phyloP scores from a whole-genome alignment of 148 eudicot genomes.

The Fagopyrum homotropicum region DNA sequence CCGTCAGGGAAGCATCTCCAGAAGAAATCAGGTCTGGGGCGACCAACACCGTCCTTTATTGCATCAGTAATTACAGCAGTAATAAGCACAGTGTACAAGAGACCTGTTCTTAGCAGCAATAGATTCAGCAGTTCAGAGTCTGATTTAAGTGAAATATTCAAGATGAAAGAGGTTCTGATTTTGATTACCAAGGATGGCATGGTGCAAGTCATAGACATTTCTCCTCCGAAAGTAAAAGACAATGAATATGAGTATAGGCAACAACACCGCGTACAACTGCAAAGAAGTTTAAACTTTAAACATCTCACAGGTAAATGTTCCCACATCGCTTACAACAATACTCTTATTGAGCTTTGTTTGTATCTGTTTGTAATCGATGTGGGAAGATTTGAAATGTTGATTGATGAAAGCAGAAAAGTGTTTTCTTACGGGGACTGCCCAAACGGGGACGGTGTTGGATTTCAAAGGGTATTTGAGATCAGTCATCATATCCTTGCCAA shows the following conservation, averaged over 20 bases:
- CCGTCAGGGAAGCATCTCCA: conserved; percentile 98
- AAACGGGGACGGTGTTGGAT: conserved; percentile 59
- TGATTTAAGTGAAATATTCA: neutral
- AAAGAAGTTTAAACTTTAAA: neutral
- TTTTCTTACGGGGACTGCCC: conserved; percentile 72
- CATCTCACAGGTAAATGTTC: too few relatives aligned
- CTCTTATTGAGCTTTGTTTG: neutral
- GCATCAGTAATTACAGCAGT: conserved; percentile 80
- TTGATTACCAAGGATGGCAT: conserved; percentile 48
- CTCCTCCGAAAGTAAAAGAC: conserved; percentile 44
- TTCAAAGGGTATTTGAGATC: conserved; percentile 69
- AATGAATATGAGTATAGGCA: conserved; percentile 51
- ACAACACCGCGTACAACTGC: conserved; percentile 51
- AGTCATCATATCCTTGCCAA: conserved; percentile 75
- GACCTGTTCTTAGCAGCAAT: conserved; percentile 32
- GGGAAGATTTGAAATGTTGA: too few relatives aligned
- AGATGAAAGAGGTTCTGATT: neutral
- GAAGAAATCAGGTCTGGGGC: conserved; percentile 89
- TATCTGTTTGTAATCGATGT: neutral
- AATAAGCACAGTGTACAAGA: conserved; percentile 55
- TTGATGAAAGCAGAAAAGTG: neutral
- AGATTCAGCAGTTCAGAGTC: neutral
- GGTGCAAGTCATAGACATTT: conserved; percentile 82
- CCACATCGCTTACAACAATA: too few relatives aligned
- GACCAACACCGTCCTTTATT: conserved; percentile 83